Base-by-base conservation (phyloP, 2,329 filamentous ascomycete genomes). In the Truncatella angustata region DNA sequence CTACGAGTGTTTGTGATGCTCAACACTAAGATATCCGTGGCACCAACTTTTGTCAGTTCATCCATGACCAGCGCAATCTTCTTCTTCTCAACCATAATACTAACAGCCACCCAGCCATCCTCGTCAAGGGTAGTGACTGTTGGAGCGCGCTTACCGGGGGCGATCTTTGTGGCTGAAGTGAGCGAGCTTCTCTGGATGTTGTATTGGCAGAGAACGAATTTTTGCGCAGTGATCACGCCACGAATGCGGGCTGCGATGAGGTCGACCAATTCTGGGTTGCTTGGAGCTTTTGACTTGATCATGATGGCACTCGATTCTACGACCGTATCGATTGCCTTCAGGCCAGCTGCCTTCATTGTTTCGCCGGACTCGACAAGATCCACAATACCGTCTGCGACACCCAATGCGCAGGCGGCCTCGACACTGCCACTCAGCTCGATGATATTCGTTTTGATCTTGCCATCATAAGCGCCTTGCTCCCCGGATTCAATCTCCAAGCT, bases 321-420 rank as follows among this genome's bases (percentile, higher is more conserved):
- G 23, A 99, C 91, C 2, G 94, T 99, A 62, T 94, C 91, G 62
- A 97, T 97, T 52, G 93, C 87, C 73, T 91, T 92, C 47, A 99
- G 81, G 21, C 94, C 94, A 39, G 93, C 93, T 18, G 93, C 94
- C 65, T 90, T 88, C 94, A 99, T 99, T 0, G 94, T 99, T 73
- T 97, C 93, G 52, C 94, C 94, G 18, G 94, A 97, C 78, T 99
- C 93, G 66, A 99, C 94, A 53, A 99, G 85, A 74, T 99, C 94
- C 43, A 99, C 91, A 68, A 99, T 97, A 47, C 93, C 94, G 68
- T 97, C 93, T 39, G 94, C 94, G 24, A 97, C 92, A 49, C 94
- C 94, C 50, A 99, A 77, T 18, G 94, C 93, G 68, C 94, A 99
- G 35, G 94, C 93, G 48, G 94, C 93, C 75, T 99, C 94, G 30